Conservation (phyloP, 352 stramenopile species). For the Phytophthora constricta region DNA sequence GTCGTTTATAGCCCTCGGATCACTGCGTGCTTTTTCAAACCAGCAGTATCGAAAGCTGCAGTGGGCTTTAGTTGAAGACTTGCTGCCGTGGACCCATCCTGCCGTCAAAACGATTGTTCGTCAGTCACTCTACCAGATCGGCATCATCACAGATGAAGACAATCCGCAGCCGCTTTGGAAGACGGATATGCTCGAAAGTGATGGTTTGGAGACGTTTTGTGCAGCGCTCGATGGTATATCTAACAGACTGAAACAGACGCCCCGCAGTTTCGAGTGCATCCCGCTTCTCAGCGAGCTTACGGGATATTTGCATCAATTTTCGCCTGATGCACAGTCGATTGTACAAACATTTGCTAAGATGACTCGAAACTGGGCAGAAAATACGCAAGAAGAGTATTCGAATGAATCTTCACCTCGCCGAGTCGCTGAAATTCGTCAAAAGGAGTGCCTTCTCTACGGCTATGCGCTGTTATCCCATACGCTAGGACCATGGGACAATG, state of each 20-base stretch:
- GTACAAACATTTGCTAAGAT: slow-evolving; percentile 35
- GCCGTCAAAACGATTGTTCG: slow-evolving; percentile 46
- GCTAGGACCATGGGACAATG: slow-evolving; percentile 18
- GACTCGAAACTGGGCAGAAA: slow-evolving; percentile 39
- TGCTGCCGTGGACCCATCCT: slow-evolving; percentile 47
- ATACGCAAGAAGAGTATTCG: slow-evolving; percentile 10
- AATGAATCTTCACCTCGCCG: slow-evolving; percentile 13
- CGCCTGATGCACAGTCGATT: slow-evolving; percentile 8
- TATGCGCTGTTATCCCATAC: slow-evolving; percentile 47
- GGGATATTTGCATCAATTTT: slow-evolving; percentile 41
- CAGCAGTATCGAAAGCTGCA: slow-evolving; percentile 60
- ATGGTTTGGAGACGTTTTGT: slow-evolving; percentile 23
- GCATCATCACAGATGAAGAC: slow-evolving; percentile 39
- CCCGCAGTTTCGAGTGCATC: slow-evolving; percentile 35
- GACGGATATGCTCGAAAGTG: slow-evolving; percentile 37
- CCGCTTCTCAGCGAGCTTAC: slow-evolving; percentile 47
- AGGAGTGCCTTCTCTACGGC: slow-evolving; percentile 53
- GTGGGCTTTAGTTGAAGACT: slow-evolving; percentile 45
- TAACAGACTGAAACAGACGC: slow-evolving; percentile 35
- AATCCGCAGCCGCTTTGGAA: slow-evolving; percentile 45
- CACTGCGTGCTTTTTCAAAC: slow-evolving; percentile 53
- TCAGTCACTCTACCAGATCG: slow-evolving; percentile 59
- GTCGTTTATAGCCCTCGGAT: slow-evolving; percentile 42
- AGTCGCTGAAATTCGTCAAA: slow-evolving; percentile 36
- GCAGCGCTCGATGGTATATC: slow-evolving; percentile 28